Evolutionary conservation across 2,329 filamentous ascomycete species (phyloP).

Genomic region (Botrytis tulipae): DNA sequence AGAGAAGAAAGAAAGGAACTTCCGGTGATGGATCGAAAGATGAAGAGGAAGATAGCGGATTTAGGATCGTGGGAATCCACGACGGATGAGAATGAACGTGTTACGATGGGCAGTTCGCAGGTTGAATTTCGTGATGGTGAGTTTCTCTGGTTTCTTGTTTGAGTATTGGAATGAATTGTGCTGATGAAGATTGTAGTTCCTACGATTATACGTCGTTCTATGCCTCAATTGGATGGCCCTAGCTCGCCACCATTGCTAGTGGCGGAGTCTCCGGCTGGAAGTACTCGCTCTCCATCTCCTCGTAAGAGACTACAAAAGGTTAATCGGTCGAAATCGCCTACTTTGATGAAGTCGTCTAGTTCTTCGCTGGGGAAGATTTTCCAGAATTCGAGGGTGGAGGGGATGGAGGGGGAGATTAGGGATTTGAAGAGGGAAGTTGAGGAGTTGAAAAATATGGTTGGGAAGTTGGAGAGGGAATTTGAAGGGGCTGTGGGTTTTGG

Average conservation of each 20-base stretch:
- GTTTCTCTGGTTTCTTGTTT: neutral
- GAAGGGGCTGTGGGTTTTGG: neutral
- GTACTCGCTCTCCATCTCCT: neutral
- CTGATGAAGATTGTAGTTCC: neutral
- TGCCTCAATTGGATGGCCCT: neutral
- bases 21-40: neutral
- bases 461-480: neutral
- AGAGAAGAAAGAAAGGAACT: neutral
- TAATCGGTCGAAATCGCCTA: neutral
- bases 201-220: neutral
- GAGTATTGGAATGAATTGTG: neutral
- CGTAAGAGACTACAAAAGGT: neutral
- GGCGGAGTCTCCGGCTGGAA: neutral
- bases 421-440: neutral
- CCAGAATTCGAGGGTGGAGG: neutral
- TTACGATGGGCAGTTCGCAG: neutral
- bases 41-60: neutral
- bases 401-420: neutral
- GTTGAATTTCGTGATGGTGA: neutral
- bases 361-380: conserved; percentile 2
- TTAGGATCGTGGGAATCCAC: neutral
- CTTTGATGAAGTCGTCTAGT: neutral
- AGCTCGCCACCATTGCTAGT: neutral
- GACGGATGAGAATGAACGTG: neutral
- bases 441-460: neutral